A percentile compares a stretch with the other conserved stretches of the same genome.
Evolutionary conservation across 139 green algal species (phyloP).

Genomic region (Chlorella sorokiniana): DNA sequence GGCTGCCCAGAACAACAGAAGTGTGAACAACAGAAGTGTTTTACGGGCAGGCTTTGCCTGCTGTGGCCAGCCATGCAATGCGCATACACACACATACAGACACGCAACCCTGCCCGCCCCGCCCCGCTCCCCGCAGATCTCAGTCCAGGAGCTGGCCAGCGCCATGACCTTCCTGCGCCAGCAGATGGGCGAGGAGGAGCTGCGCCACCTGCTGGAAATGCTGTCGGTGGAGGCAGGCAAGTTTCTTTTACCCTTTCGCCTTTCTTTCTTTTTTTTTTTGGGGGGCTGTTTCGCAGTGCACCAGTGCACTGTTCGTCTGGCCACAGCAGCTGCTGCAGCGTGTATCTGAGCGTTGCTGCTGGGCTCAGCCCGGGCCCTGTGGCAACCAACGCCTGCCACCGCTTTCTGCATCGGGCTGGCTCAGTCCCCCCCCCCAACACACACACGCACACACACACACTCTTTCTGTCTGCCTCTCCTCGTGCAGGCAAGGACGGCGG

Average conservation of each 20-base stretch:
- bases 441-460: not conserved
- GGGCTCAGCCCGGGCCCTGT: no score
- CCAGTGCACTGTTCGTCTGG: not conserved
- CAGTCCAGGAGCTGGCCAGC: constrained; percentile 60
- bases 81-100: not conserved
- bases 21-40: not conserved
- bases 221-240: constrained; percentile 41
- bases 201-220: constrained; percentile 61
- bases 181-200: constrained; percentile 76
- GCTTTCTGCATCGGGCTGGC: not conserved
- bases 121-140: constrained; percentile 48
- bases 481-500: constrained; percentile 18
- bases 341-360: no score
- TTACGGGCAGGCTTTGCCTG: not conserved
- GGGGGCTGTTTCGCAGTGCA: not conserved
- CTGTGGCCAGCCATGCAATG: not conserved
- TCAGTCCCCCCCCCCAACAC: not conserved
- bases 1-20: not conserved
- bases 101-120: not conserved
- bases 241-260: no score
- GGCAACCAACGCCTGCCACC: no score
- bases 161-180: constrained; percentile 71
- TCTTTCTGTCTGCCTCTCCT: not conserved
- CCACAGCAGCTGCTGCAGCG: no score
- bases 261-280: no score